Evolutionary conservation across 202 grass and related monocot genomes (phyloP), one percentile per base, ranked within the genome.

Genomic region (Miscanthus sacchariflorus): DNA sequence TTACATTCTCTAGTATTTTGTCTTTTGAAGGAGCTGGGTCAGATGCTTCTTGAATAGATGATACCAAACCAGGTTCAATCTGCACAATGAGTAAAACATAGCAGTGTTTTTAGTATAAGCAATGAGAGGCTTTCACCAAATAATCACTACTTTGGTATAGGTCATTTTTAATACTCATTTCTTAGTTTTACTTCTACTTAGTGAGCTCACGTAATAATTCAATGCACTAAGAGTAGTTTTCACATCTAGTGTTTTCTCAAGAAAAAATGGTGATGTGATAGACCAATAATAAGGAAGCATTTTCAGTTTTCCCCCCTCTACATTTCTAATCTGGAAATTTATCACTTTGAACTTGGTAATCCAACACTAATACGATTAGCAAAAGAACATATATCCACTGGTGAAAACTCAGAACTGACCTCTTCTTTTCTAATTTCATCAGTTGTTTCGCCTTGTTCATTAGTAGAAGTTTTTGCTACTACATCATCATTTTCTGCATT

Each of bases 341-440:
- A 52, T 17, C 30, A 45, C 2, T 40, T 82, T 79, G 12, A 75
- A 83, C 36, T 79, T 88, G 9, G 28, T 23, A 70, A 82, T 72
- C 43, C 43, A 78, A 43, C 35, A 79, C 52, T 63, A n/a, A 89
- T 17, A 45, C 48, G 23, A 68, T 61, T 27, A 40, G 1, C 15
- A 74, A 5, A 69, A 92, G 15, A 78, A 83, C 12, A 42, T 24
- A 10, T 78, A 42, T 69, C 28, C 1, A 64, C 18, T 52, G 44
- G 68, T 81, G 5, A 11, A 80, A 83, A 78, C 49, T 82, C 46
- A 74, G 73, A 88, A 80, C 88, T 86, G 58, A 90, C 91, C 85
- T 93, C 82, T 74, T 82, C 81, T 40, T 84, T 84, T 73, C 3
- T 90, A 88, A 52, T 84, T 82, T 66, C 85, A 61, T 76, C 70